A percentile compares a stretch with the other conserved stretches of the same genome.
phyloP scores from a whole-genome alignment of 2,329 filamentous ascomycete genomes.

The Penicillium digitatum region DNA sequence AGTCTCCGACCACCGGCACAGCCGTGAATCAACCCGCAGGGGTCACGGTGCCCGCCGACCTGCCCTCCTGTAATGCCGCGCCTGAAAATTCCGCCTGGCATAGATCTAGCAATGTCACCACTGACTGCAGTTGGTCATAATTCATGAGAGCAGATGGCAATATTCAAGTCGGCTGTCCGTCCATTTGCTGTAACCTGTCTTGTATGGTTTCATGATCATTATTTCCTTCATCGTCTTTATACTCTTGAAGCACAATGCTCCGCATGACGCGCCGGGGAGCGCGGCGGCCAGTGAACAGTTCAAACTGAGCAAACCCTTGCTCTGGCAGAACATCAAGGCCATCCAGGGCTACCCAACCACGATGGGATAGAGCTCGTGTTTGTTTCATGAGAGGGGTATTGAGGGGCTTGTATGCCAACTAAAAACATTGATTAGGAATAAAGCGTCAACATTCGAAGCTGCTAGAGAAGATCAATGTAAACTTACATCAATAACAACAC shows the following conservation, averaged over 20 bases:
- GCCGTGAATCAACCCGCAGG: background rate
- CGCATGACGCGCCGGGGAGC: conserved; percentile 39
- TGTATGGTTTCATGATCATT: conserved; percentile 31
- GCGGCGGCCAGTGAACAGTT: conserved; percentile 39
- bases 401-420: conserved; percentile 42
- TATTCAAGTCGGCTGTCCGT: conserved; percentile 31
- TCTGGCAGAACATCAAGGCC: conserved; percentile 41
- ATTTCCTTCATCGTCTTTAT: conserved; percentile 34
- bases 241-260: conserved; percentile 35
- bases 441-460: background rate
- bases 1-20: background rate
- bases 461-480: background rate
- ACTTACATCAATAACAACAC: conserved; percentile 41
- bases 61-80: background rate
- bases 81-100: background rate
- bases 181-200: conserved; percentile 30
- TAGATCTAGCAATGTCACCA: background rate
- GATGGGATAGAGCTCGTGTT: conserved; percentile 35
- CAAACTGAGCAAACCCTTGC: conserved; percentile 42
- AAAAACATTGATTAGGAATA: conserved; percentile 1
- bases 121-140: background rate
- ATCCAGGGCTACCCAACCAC: conserved; percentile 40
- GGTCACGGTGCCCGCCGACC: background rate
- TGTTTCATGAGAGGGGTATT: conserved; percentile 38
- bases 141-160: conserved; percentile 52